Evolutionary conservation across 169 alveolate species (phyloP).

Genomic region (Babesia ovis): DNA sequence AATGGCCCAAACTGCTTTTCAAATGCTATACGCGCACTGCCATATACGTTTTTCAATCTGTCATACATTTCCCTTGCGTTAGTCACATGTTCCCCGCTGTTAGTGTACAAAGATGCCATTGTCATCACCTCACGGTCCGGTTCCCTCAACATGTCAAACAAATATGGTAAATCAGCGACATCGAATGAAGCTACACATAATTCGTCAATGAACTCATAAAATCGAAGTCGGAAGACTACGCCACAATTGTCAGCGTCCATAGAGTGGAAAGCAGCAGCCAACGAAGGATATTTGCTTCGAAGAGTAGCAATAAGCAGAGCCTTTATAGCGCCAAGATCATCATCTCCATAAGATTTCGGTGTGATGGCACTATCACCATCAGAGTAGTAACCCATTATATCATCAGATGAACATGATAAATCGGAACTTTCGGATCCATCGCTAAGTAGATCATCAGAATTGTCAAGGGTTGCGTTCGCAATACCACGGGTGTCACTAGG

Average conservation of each 20-base stretch:
- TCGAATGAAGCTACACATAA: slow-evolving; percentile 58
- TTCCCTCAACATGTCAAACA: slow-evolving; percentile 54
- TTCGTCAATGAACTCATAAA: slow-evolving; percentile 28
- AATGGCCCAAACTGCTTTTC: slow-evolving; percentile 51
- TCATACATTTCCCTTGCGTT: slow-evolving; percentile 24
- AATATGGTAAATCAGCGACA: slow-evolving; percentile 11
- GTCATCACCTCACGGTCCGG: slow-evolving; percentile 43
- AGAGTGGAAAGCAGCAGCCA: slow-evolving; percentile 49
- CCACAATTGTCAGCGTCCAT: slow-evolving; percentile 61
- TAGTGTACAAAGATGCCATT: slow-evolving; percentile 40
- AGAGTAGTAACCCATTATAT: not conserved
- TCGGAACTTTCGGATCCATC: not conserved
- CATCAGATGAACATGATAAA: not conserved
- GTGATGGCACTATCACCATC: slow-evolving; percentile 17
- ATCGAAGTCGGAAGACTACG: slow-evolving; percentile 39
- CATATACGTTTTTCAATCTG: slow-evolving; percentile 31
- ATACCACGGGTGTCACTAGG: not conserved
- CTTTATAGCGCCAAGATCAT: slow-evolving; percentile 28
- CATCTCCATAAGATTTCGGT: slow-evolving; percentile 32
- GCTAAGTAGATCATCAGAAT: not conserved
- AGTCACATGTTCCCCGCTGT: slow-evolving; percentile 43
- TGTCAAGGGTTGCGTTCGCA: not conserved
- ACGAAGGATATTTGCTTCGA: slow-evolving; percentile 41
- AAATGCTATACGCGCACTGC: slow-evolving; percentile 54
- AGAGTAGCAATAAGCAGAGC: slow-evolving; percentile 44